Evolutionary conservation across 352 stramenopile species (phyloP).

Genomic region (Phytophthora macrochlamydospora): DNA sequence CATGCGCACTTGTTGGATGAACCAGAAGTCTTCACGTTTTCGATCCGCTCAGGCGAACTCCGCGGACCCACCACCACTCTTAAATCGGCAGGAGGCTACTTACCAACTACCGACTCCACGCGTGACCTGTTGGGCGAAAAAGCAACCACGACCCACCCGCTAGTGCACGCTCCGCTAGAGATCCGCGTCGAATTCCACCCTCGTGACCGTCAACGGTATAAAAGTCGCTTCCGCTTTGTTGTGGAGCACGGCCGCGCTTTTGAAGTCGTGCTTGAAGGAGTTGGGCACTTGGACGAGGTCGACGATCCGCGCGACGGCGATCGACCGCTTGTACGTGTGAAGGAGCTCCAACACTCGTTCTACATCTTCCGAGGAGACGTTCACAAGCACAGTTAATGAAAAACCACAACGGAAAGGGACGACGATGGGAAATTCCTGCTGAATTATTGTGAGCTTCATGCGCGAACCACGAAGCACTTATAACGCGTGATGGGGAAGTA

Average conservation of each 20-base stretch:
- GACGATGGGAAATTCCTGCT: constrained; percentile 24
- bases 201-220: constrained; percentile 42
- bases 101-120: constrained; percentile 48
- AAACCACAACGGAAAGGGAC: constrained; percentile 11
- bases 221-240: constrained; percentile 70
- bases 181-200: constrained; percentile 63
- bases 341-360: constrained; percentile 51
- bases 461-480: constrained; percentile 16
- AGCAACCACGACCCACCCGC: constrained; percentile 21
- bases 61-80: constrained; percentile 64
- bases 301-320: constrained; percentile 50
- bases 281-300: constrained; percentile 66
- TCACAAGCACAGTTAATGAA: constrained; percentile 16
- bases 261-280: constrained; percentile 75
- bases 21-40: constrained; percentile 66
- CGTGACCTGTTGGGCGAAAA: constrained; percentile 31
- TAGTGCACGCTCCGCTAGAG: constrained; percentile 51
- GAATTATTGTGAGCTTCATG: constrained; percentile 17
- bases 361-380: constrained; percentile 49
- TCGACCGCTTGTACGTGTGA: constrained; percentile 42
- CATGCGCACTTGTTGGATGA: constrained; percentile 66
- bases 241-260: constrained; percentile 66
- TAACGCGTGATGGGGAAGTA: constrained; percentile 19
- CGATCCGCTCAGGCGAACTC: constrained; percentile 42
- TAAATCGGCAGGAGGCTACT: constrained; percentile 46